Evolutionary conservation across 495 filamentous ascomycete genomes (phyloP).

Genomic region (Lasiosphaeris hirsuta): DNA sequence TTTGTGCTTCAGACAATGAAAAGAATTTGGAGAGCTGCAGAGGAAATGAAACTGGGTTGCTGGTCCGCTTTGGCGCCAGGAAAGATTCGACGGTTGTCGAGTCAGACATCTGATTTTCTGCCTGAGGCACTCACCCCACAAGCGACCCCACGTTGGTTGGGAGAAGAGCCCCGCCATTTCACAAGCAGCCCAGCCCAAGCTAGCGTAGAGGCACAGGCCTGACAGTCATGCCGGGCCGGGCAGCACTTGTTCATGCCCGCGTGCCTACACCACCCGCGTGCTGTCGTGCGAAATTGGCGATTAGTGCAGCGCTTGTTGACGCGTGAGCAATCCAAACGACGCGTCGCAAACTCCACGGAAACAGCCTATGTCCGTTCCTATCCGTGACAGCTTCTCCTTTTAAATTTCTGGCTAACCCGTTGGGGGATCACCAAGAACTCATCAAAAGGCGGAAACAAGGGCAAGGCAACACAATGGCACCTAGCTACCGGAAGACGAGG

Average conservation of each 20-base stretch:
- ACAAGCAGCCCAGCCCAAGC: background rate
- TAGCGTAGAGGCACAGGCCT: background rate
- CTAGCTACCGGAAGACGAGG: background rate
- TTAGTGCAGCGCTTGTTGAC: background rate
- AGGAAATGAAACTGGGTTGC: constrained; percentile 28
- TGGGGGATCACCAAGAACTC: no score
- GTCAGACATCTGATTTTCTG: background rate
- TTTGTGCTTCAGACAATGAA: constrained; percentile 34
- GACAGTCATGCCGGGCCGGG: background rate
- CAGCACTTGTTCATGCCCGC: background rate
- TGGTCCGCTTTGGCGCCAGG: constrained; percentile 14
- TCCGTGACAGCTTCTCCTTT: background rate
- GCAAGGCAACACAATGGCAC: background rate
- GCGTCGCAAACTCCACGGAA: background rate
- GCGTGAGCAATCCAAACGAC: background rate
- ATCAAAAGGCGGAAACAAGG: no score
- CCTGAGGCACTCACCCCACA: background rate
- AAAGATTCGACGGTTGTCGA: background rate
- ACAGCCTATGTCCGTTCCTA: background rate
- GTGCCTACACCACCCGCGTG: constrained; percentile 1
- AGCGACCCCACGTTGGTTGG: constrained; percentile 1
- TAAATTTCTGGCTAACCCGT: no score
- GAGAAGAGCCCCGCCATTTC: background rate
- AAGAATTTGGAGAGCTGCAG: constrained; percentile 36
- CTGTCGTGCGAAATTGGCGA: constrained; percentile 11